These are phyloP conservation scores for Fusarium aywerte DNA, from an alignment of 2,329 filamentous ascomycete species.

Conservation along the genomic window DNA sequence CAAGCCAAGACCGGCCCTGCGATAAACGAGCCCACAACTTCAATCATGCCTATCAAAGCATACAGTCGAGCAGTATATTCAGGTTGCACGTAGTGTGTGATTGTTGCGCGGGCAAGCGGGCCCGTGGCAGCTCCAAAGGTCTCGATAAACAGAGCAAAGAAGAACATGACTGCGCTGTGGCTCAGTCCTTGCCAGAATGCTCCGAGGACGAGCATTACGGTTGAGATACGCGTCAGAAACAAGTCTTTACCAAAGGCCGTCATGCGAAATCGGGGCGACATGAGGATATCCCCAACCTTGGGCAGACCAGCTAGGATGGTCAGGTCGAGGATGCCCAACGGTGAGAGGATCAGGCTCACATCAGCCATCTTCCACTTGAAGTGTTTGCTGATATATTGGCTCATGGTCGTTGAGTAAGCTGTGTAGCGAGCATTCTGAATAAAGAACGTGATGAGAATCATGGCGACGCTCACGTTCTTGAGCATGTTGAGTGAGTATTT, in stretches of 20 bases:
- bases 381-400: constrained; percentile 58
- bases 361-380: constrained; percentile 58
- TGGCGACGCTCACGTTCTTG: constrained; percentile 50
- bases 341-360: constrained; percentile 55
- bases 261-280: constrained; percentile 49
- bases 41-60: constrained; percentile 55
- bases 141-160: constrained; percentile 52
- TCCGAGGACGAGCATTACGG: constrained; percentile 48
- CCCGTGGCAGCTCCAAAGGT: constrained; percentile 54
- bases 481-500: constrained; percentile 50
- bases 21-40: constrained; percentile 54
- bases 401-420: constrained; percentile 51
- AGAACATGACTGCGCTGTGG: constrained; percentile 49
- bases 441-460: constrained; percentile 55
- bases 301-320: constrained; percentile 53
- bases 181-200: constrained; percentile 52
- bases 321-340: constrained; percentile 54
- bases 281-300: constrained; percentile 48
- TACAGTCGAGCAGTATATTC: constrained; percentile 55
- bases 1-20: constrained; percentile 55
- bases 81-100: constrained; percentile 53
- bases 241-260: constrained; percentile 54
- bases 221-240: constrained; percentile 50
- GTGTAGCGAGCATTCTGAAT: constrained; percentile 52
- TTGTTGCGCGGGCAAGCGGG: constrained; percentile 54